phyloP scores from a whole-genome alignment of 2,329 filamentous ascomycete genomes.

The Didymosphaeria variabile region DNA sequence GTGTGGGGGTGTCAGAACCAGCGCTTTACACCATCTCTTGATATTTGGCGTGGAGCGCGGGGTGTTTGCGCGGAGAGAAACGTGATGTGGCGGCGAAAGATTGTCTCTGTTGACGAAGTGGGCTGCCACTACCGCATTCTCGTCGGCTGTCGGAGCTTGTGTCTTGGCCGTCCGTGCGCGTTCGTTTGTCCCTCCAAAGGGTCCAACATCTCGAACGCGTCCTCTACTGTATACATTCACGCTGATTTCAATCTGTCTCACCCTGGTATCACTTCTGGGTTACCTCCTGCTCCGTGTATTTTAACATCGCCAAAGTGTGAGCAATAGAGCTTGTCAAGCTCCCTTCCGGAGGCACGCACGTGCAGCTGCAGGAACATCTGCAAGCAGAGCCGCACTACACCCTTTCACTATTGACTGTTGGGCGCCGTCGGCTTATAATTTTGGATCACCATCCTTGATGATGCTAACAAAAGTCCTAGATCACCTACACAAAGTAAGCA shows the following conservation, averaged over 20 bases:
- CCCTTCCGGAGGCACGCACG: not conserved
- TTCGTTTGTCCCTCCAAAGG: not conserved
- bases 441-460: not conserved
- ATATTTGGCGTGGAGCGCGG: conserved; percentile 22
- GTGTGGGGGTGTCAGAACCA: conserved; percentile 6
- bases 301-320: not conserved
- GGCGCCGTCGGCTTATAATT: not conserved
- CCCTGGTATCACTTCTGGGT: not conserved
- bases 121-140: conserved; percentile 12
- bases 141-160: conserved; percentile 19
- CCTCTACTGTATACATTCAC: not conserved
- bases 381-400: conserved; percentile 15
- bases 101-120: conserved; percentile 18
- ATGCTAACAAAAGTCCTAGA: not conserved
- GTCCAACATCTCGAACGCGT: not conserved
- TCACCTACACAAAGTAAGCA: not conserved
- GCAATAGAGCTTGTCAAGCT: not conserved
- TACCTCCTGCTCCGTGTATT: too few relatives aligned
- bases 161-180: conserved; percentile 12
- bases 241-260: not conserved
- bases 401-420: not conserved
- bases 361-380: conserved; percentile 2
- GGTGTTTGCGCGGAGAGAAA: conserved; percentile 27
- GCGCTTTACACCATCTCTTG: conserved; percentile 39
- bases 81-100: conserved; percentile 31